Evolutionary conservation across 225 moss, liverwort and hornwort species (phyloP).

Genomic region (Takakia lepidozioides): DNA sequence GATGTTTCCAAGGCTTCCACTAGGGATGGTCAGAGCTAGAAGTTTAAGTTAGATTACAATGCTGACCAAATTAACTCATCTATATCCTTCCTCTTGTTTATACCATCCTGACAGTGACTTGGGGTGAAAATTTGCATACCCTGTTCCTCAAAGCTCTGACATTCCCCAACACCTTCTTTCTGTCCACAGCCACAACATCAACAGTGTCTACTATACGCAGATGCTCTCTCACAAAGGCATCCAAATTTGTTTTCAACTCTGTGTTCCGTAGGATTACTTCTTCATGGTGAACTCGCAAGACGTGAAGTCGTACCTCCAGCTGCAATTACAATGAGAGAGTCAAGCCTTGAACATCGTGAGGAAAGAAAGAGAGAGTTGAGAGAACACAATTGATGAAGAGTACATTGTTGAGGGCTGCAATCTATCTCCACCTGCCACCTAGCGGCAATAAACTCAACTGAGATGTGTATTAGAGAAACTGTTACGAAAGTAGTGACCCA

Average conservation of each 20-base stretch:
- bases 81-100: too few relatives aligned
- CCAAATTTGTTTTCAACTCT: constrained; percentile 35
- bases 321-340: constrained; percentile 14
- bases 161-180: constrained; percentile 26
- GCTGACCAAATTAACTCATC: not conserved
- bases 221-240: constrained; percentile 39
- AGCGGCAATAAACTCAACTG: too few relatives aligned
- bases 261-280: constrained; percentile 18
- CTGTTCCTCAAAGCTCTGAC: constrained; percentile 28
- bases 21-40: not conserved
- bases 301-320: constrained; percentile 23
- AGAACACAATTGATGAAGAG: too few relatives aligned
- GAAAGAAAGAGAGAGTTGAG: too few relatives aligned
- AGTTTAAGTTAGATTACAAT: not conserved
- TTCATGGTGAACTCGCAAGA: constrained; percentile 18
- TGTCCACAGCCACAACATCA: constrained; percentile 29
- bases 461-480: too few relatives aligned
- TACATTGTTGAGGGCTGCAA: too few relatives aligned
- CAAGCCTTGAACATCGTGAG: too few relatives aligned
- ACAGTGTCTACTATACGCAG: constrained; percentile 30
- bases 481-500: too few relatives aligned
- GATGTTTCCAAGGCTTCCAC: too few relatives aligned
- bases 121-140: constrained; percentile 11
- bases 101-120: too few relatives aligned
- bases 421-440: too few relatives aligned